Conservation (phyloP, 2,329 filamentous ascomycete species). For the Alternaria consortialis region DNA sequence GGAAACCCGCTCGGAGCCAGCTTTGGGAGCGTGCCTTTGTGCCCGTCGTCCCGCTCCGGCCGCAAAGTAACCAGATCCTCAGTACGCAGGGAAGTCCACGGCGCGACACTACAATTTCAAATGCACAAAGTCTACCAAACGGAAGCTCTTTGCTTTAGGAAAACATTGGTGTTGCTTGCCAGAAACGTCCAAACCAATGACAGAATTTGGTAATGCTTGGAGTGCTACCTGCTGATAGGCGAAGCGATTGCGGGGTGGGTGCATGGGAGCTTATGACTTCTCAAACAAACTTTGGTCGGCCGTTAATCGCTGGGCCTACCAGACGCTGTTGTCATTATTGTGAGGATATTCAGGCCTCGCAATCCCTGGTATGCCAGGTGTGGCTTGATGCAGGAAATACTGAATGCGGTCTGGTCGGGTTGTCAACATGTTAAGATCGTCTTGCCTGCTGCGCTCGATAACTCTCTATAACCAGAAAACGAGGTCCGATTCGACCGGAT, state of each 20-base stretch:
- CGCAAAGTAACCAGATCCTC: slow-evolving; percentile 36
- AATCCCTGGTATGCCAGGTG: slow-evolving; percentile 34
- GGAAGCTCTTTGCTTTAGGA: background rate
- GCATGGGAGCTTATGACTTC: slow-evolving; percentile 28
- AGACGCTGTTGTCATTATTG: slow-evolving; percentile 30
- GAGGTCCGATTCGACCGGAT: slow-evolving; percentile 13
- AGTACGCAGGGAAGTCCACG: slow-evolving; percentile 13
- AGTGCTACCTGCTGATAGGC: slow-evolving; percentile 40
- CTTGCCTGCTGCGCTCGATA: slow-evolving; percentile 6
- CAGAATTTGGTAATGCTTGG: slow-evolving; percentile 15
- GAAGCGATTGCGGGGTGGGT: slow-evolving; percentile 40
- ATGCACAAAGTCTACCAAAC: background rate
- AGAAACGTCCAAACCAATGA: slow-evolving; percentile 10
- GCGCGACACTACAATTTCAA: slow-evolving; percentile 2
- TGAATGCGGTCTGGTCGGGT: slow-evolving; percentile 31
- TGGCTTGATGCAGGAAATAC: slow-evolving; percentile 44
- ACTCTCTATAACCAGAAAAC: slow-evolving; percentile 14
- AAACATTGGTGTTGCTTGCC: slow-evolving; percentile 9
- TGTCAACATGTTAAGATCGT: slow-evolving; percentile 21
- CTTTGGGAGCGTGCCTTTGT: slow-evolving; percentile 45
- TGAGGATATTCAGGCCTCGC: slow-evolving; percentile 40
- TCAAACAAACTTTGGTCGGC: slow-evolving; percentile 44
- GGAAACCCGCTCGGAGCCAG: slow-evolving; percentile 38
- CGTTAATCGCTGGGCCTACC: slow-evolving; percentile 35
- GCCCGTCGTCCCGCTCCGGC: slow-evolving; percentile 44